phyloP scores from a whole-genome alignment of 2,329 filamentous ascomycete genomes.

The Ophiosphaerella herpotricha region DNA sequence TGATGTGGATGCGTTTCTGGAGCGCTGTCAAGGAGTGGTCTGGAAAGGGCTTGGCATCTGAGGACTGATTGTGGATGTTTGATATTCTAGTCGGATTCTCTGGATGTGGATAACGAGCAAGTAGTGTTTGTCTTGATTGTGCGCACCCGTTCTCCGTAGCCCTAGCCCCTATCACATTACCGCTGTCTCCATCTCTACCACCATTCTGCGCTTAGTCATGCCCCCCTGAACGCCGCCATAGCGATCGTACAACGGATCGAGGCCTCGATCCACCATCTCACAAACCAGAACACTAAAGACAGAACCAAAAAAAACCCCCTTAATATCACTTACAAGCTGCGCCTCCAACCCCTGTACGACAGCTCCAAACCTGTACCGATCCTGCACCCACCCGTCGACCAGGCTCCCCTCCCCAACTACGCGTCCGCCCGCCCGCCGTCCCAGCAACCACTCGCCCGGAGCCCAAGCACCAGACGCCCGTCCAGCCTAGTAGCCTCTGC shows the following conservation, averaged over 20 bases:
- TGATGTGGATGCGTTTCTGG: constrained; percentile 10
- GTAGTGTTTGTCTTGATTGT: no score
- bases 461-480: background rate
- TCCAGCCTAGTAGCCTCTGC: no score
- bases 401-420: constrained; percentile 1
- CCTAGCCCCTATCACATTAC: no score
- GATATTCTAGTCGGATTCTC: no score
- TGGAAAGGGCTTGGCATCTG: constrained; percentile 1
- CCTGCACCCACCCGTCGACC: background rate
- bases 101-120: no score
- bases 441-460: constrained; percentile 11
- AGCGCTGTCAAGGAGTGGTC: constrained; percentile 5
- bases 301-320: background rate
- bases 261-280: background rate
- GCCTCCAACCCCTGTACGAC: background rate
- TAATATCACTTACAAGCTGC: background rate
- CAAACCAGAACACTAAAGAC: background rate
- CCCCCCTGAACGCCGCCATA: no score
- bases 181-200: no score
- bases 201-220: no score
- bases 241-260: background rate
- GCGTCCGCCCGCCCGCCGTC: constrained; percentile 19
- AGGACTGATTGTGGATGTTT: no score
- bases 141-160: no score
- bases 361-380: background rate